Percentiles rank a stretch among this genome's conserved stretches.
phyloP scores from a whole-genome alignment of 371 early-diverging fungal species.

The Dichotomocladium elegans region DNA sequence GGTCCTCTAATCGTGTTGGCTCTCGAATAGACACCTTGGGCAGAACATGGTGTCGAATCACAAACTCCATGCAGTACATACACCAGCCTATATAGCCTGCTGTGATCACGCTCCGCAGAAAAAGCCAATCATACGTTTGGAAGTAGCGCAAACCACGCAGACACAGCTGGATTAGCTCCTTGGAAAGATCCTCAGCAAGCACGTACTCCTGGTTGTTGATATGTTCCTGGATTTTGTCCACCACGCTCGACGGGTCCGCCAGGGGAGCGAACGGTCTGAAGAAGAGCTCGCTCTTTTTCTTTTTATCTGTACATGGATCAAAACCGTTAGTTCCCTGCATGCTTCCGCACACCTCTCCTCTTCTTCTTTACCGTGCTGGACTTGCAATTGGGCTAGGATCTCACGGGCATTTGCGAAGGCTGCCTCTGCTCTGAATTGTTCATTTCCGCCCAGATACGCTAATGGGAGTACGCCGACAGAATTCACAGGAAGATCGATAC shows the following conservation, averaged over 20 bases:
- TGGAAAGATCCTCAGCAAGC: conserved; percentile 63
- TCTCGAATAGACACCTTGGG: background rate
- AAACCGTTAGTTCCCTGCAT: background rate
- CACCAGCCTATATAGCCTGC: conserved; percentile 95
- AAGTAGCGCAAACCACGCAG: conserved; percentile 89
- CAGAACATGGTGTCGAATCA: conserved; percentile 49
- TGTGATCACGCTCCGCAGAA: conserved; percentile 79
- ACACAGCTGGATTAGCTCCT: conserved; percentile 55
- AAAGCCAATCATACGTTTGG: conserved; percentile 95
- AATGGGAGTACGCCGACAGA: conserved; percentile 90
- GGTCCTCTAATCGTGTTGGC: background rate
- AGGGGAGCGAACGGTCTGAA: conserved; percentile 73
- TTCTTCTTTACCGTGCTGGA: conserved; percentile 74
- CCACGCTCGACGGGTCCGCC: conserved; percentile 46
- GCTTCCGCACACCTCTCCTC: background rate
- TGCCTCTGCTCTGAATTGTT: conserved; percentile 67
- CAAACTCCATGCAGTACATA: conserved; percentile 72
- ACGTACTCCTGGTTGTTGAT: conserved; percentile 59
- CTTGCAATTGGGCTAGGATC: conserved; percentile 79
- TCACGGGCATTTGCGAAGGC: conserved; percentile 80
- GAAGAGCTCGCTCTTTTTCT: conserved; percentile 68
- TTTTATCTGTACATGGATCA: conserved; percentile 47
- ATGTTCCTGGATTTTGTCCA: conserved; percentile 54
- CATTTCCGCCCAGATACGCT: conserved; percentile 64
- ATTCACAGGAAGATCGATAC: conserved; percentile 85